Evolutionary conservation across 768 basidiomycete species (phyloP).

Genomic region (Coprinellus micaceus): DNA sequence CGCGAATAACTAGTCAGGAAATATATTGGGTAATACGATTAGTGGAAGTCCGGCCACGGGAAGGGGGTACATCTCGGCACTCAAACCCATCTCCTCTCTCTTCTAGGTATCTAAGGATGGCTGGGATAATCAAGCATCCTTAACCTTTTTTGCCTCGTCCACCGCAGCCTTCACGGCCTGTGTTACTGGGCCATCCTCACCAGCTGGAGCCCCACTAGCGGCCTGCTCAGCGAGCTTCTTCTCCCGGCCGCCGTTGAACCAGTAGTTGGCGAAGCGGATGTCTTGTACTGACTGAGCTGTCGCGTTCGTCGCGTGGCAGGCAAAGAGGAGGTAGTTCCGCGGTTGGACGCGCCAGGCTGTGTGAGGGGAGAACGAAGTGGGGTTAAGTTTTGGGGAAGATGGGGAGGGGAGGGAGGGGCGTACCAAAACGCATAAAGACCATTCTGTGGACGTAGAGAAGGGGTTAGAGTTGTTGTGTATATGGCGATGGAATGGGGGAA

Average conservation of each 20-base stretch:
- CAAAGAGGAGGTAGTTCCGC: constrained; percentile 93
- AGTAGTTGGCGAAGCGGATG: constrained; percentile 83
- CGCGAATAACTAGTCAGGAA: too few species aligned
- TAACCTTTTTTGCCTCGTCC: constrained; percentile 37
- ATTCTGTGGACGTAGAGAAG: constrained; percentile 36
- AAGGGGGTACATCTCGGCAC: too few species aligned
- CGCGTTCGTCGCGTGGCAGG: constrained; percentile 89
- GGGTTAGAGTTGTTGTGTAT: constrained; percentile 8
- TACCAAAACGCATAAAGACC: constrained; percentile 96
- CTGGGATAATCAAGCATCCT: too few species aligned
- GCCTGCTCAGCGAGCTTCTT: constrained; percentile 46
- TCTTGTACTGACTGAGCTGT: constrained; percentile 84
- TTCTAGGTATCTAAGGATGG: too few species aligned
- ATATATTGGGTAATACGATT: too few species aligned
- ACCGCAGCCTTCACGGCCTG: constrained; percentile 48
- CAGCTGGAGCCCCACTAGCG: constrained; percentile 17
- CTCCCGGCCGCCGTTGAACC: constrained; percentile 86
- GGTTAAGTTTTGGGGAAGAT: background rate
- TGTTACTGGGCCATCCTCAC: constrained; percentile 41
- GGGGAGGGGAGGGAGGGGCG: constrained; percentile 20
- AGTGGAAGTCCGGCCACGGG: too few species aligned
- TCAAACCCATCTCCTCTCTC: too few species aligned
- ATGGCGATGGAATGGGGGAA: too few species aligned
- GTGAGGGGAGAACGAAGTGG: constrained; percentile 9
- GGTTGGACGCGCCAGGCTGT: constrained; percentile 94